phyloP scores from a whole-genome alignment of 371 early-diverging fungal species.

The Mucor piriformis region DNA sequence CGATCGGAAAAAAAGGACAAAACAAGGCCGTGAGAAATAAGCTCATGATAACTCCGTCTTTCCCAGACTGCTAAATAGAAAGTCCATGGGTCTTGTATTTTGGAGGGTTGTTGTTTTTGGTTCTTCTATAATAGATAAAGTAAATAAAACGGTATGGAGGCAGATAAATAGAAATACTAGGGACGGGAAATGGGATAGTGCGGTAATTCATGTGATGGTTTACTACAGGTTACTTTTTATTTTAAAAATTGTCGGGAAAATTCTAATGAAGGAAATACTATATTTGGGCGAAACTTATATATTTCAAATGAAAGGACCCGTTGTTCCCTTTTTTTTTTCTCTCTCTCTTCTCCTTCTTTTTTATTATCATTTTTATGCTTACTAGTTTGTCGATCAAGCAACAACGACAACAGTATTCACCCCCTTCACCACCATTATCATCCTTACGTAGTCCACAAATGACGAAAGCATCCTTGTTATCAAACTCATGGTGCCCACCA shows the following conservation, averaged over 20 bases:
- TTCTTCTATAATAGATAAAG: neutral
- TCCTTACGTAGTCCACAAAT: neutral
- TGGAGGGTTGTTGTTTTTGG: neutral
- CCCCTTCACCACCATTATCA: conserved; percentile 25
- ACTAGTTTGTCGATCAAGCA: conserved; percentile 12
- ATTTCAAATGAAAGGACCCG: conserved; percentile 32
- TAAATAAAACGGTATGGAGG: neutral
- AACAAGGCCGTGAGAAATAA: conserved; percentile 12
- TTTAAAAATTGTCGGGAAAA: conserved; percentile 20
- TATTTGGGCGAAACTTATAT: neutral
- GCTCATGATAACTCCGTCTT: conserved; percentile 3
- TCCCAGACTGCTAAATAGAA: conserved; percentile 15
- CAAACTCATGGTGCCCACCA: conserved; percentile 7
- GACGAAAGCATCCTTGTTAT: conserved; percentile 1
- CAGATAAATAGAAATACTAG: neutral
- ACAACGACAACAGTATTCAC: conserved; percentile 6
- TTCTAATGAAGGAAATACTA: neutral
- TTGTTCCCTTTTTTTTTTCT: conserved; percentile 28
- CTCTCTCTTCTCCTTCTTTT: neutral
- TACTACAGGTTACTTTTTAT: conserved; percentile 8
- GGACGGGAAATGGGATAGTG: conserved; percentile 1
- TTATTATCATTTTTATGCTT: conserved; percentile 8
- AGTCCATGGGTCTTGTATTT: too few relatives aligned
- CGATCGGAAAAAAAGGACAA: conserved; percentile 4
- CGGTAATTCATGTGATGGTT: conserved; percentile 19